Percentiles rank a stretch among this genome's conserved stretches.
Conservation (phyloP, 2,329 filamentous ascomycete genomes). For the Paraphaeosphaeria minitans region DNA sequence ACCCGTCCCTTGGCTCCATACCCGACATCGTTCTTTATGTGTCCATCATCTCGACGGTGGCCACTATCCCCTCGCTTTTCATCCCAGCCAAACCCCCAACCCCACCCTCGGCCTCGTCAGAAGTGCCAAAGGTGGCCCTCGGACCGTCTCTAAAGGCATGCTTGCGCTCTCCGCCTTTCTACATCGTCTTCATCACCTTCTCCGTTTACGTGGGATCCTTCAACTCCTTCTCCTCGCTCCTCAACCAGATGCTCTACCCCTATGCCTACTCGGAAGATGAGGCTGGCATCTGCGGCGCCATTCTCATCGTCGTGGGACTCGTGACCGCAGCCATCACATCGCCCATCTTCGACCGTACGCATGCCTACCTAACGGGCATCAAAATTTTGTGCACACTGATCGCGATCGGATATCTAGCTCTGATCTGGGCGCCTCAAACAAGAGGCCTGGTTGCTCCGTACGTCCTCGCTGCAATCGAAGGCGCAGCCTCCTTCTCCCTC, state of each 20-base stretch:
- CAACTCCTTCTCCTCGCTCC: constrained; percentile 84
- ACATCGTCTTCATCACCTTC: constrained; percentile 81
- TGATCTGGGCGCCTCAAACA: constrained; percentile 79
- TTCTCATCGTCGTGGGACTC: constrained; percentile 89
- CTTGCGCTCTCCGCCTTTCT: constrained; percentile 70
- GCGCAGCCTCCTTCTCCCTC: constrained; percentile 78
- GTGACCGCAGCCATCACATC: constrained; percentile 75
- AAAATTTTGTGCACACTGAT: constrained; percentile 77
- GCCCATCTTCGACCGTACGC: constrained; percentile 83
- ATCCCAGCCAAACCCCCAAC: constrained; percentile 78
- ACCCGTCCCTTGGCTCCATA: constrained; percentile 76
- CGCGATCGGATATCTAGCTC: constrained; percentile 72
- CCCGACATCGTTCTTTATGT: constrained; percentile 85
- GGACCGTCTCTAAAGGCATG: constrained; percentile 56
- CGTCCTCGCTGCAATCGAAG: constrained; percentile 74
- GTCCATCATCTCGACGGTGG: constrained; percentile 76
- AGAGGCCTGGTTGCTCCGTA: constrained; percentile 70
- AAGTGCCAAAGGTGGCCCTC: constrained; percentile 59
- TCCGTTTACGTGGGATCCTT: constrained; percentile 87
- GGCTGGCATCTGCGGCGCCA: constrained; percentile 85
- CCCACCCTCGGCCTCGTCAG: constrained; percentile 71
- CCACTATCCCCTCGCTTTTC: constrained; percentile 77
- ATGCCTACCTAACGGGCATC: constrained; percentile 75
- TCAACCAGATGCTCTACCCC: constrained; percentile 88
- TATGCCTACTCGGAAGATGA: constrained; percentile 84